Conservation (phyloP, 768 basidiomycete genomes). For the Suillus plorans region DNA sequence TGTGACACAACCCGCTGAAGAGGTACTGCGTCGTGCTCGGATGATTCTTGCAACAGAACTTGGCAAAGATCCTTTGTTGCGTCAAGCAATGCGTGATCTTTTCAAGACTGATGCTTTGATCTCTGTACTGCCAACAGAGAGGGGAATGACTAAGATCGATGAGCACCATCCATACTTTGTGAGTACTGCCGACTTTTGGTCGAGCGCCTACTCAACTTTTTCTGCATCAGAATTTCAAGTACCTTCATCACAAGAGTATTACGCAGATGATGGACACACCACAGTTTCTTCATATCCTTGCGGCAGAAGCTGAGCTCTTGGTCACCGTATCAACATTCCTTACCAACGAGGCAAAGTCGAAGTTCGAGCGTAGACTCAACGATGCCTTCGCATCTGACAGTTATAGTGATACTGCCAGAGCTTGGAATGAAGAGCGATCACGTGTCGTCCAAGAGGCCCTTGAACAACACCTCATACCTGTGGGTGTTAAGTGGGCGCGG, state of each 20-base stretch:
- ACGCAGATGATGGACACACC: slow-evolving; percentile 64
- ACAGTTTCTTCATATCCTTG: slow-evolving; percentile 88
- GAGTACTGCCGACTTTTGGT: slow-evolving; percentile 27
- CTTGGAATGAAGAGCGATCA: slow-evolving; percentile 88
- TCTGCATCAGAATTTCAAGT: slow-evolving; percentile 83
- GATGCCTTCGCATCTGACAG: slow-evolving; percentile 84
- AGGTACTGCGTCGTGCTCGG: slow-evolving; percentile 70
- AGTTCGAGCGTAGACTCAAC: slow-evolving; percentile 72
- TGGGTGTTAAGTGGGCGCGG: slow-evolving; percentile 83
- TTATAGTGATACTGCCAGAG: slow-evolving; percentile 79
- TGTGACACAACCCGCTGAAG: slow-evolving; percentile 59
- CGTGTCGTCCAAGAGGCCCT: slow-evolving; percentile 78
- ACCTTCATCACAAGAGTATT: slow-evolving; percentile 78
- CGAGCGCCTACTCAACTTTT: not conserved
- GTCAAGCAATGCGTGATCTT: slow-evolving; percentile 70
- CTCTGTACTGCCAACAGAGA: slow-evolving; percentile 83
- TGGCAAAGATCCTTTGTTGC: slow-evolving; percentile 87
- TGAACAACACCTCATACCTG: slow-evolving; percentile 79
- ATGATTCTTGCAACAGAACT: slow-evolving; percentile 88
- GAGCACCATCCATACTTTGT: slow-evolving; percentile 74
- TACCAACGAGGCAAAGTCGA: slow-evolving; percentile 57
- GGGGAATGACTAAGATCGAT: slow-evolving; percentile 75
- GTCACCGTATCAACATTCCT: slow-evolving; percentile 74
- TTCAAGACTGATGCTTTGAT: slow-evolving; percentile 77
- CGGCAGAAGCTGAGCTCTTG: slow-evolving; percentile 87